Evolutionary conservation across 139 green algal species (phyloP).

Genomic region (Coelastrella sp.): DNA sequence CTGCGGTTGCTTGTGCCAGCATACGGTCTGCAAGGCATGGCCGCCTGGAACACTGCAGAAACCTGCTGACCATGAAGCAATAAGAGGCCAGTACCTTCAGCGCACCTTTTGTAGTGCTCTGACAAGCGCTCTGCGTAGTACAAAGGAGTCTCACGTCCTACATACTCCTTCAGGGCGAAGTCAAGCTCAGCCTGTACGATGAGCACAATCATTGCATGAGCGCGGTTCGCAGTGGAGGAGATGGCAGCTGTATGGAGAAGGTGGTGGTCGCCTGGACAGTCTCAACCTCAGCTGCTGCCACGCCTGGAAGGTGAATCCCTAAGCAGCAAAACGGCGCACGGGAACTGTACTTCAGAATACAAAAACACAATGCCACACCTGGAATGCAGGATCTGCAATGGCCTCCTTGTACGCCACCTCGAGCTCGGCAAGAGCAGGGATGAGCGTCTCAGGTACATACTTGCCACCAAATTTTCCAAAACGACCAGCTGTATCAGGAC

Average conservation of each 20-base stretch:
- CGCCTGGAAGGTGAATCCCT: too few species aligned
- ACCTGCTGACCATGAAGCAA: too few species aligned
- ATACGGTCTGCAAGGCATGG: not conserved
- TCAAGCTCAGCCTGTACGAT: conserved; percentile 87
- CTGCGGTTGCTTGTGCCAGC: not conserved
- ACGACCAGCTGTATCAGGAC: conserved; percentile 85
- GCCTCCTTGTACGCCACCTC: conserved; percentile 86
- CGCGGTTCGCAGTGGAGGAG: too few species aligned
- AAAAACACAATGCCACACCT: conserved; percentile 49
- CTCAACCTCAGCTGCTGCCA: too few species aligned
- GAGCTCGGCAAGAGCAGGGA: conserved; percentile 90
- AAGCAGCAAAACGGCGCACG: too few species aligned
- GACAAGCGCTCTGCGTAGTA: conserved; percentile 96
- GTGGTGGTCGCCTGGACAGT: too few species aligned
- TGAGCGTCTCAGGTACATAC: conserved; percentile 99
- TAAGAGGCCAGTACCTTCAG: too few species aligned
- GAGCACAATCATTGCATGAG: too few species aligned
- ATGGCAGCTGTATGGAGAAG: too few species aligned
- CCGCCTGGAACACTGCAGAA: too few species aligned
- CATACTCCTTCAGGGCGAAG: conserved; percentile 94
- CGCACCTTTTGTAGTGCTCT: conserved; percentile 81
- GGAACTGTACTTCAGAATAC: too few species aligned
- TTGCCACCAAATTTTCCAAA: conserved; percentile 93
- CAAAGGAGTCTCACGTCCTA: conserved; percentile 93
- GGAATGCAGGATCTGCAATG: conserved; percentile 78